Conservation (phyloP, 306 rosid genomes). For the Lathyrus sativus region DNA sequence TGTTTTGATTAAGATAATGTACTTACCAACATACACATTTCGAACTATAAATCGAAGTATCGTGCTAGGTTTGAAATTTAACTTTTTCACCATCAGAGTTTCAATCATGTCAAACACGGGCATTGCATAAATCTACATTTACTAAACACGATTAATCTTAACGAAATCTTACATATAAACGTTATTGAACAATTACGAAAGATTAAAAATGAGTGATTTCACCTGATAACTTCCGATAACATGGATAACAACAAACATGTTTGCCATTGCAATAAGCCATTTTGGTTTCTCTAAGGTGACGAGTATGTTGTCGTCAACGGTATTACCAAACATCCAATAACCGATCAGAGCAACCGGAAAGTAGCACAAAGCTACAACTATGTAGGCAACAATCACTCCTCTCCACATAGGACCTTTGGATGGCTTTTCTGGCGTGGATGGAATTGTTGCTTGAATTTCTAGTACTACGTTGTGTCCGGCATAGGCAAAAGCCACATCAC, state of each 20-base stretch:
- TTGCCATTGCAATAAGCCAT: slow-evolving; percentile 73
- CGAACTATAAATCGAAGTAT: slow-evolving; percentile 69
- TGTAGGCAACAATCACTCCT: slow-evolving; percentile 66
- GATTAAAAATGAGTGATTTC: neutral
- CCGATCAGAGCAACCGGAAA: slow-evolving; percentile 76
- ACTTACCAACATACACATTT: slow-evolving; percentile 71
- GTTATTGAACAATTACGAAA: neutral
- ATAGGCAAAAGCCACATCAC: slow-evolving; percentile 70
- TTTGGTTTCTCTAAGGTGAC: slow-evolving; percentile 56
- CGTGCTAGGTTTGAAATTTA: slow-evolving; percentile 53
- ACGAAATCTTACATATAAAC: too few relatives aligned
- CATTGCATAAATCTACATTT: slow-evolving; percentile 80
- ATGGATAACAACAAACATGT: slow-evolving; percentile 71
- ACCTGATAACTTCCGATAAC: slow-evolving; percentile 85
- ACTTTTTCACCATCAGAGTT: slow-evolving; percentile 72
- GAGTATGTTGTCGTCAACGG: slow-evolving; percentile 61
- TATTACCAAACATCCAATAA: slow-evolving; percentile 60
- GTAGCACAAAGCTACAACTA: slow-evolving; percentile 72
- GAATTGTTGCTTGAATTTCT: slow-evolving; percentile 89
- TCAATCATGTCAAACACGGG: slow-evolving; percentile 96
- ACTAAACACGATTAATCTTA: neutral
- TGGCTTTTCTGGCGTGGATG: slow-evolving; percentile 74
- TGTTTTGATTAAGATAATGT: neutral
- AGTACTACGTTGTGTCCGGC: slow-evolving; percentile 81
- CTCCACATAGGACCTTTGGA: slow-evolving; percentile 83